Conservation (phyloP, 1,139 yeast genomes). For the Blastobotrys persicus region DNA sequence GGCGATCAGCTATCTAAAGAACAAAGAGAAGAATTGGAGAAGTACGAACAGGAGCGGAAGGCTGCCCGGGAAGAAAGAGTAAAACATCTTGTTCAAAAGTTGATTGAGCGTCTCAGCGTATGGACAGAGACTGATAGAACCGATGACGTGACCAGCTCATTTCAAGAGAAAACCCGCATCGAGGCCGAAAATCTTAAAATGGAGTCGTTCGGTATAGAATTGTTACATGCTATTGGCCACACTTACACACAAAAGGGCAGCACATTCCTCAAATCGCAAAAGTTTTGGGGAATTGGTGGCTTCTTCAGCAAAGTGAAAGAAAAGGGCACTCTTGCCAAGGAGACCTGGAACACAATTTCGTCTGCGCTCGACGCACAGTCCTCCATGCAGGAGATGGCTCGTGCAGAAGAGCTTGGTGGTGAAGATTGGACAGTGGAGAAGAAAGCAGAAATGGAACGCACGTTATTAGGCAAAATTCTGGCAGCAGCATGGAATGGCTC, state of each 20-base stretch:
- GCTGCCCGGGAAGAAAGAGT: slow-evolving; percentile 71
- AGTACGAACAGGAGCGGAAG: slow-evolving; percentile 75
- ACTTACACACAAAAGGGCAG: slow-evolving; percentile 69
- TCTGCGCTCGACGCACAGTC: slow-evolving; percentile 85
- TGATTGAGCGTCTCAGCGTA: slow-evolving; percentile 65
- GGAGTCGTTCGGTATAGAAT: slow-evolving; percentile 93
- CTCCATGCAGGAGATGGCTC: slow-evolving; percentile 72
- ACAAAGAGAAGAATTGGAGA: slow-evolving; percentile 63
- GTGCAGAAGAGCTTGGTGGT: slow-evolving; percentile 48
- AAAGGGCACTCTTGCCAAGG: slow-evolving; percentile 81
- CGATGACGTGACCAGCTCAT: slow-evolving; percentile 64
- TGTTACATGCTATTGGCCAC: slow-evolving; percentile 80
- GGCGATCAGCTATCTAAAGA: slow-evolving; percentile 46
- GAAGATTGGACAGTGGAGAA: slow-evolving; percentile 74
- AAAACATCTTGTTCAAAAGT: slow-evolving; percentile 58
- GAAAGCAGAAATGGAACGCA: slow-evolving; percentile 80
- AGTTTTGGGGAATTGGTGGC: slow-evolving; percentile 79
- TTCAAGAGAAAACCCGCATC: slow-evolving; percentile 64
- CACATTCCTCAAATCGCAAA: slow-evolving; percentile 62
- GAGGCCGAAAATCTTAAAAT: slow-evolving; percentile 88
- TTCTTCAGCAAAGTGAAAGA: slow-evolving; percentile 82
- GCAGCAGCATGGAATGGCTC: slow-evolving; percentile 98
- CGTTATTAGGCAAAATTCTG: slow-evolving; percentile 82
- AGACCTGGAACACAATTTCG: slow-evolving; percentile 80
- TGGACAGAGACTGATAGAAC: slow-evolving; percentile 83